A percentile compares a stretch with the other conserved stretches of the same genome.
Conservation (phyloP, 139 green algal genomes). For the Chlamydomonas asymmetrica region DNA sequence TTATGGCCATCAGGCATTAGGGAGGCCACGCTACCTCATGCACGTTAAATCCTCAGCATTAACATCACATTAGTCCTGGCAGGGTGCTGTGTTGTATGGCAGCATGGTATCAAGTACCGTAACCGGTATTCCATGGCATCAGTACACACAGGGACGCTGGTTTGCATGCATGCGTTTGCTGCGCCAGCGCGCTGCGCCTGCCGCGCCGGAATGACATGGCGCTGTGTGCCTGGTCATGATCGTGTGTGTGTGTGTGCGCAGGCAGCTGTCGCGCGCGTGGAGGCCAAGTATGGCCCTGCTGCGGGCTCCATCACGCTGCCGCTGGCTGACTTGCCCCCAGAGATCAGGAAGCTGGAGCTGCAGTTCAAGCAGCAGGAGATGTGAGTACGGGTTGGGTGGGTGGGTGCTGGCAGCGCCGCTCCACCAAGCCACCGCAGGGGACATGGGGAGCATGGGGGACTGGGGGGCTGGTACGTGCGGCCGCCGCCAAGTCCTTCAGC, state of each 20-base stretch:
- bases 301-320: not conserved
- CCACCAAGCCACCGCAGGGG: no score
- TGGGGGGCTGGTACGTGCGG: no score
- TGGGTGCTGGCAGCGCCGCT: no score
- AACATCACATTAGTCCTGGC: not conserved
- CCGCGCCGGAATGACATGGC: not conserved
- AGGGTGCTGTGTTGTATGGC: not conserved
- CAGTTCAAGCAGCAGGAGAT: slow-evolving; percentile 21
- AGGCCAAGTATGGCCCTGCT: slow-evolving; percentile 6
- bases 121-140: not conserved
- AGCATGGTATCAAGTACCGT: not conserved
- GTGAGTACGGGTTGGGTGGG: not conserved
- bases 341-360: slow-evolving; percentile 6
- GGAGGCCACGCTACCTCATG: not conserved
- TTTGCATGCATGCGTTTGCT: not conserved
- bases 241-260: not conserved
- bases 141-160: not conserved
- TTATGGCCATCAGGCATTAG: not conserved
- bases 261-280: slow-evolving; percentile 7
- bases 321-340: slow-evolving; percentile 8
- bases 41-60: not conserved
- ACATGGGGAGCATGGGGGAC: no score
- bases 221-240: no score
- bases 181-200: not conserved
- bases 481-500: no score